Percentiles rank a stretch among this genome's conserved stretches.
These are phyloP conservation scores for Bruguiera parviflora DNA, from an alignment of 345 rosid genomes.

Conservation along the genomic window DNA sequence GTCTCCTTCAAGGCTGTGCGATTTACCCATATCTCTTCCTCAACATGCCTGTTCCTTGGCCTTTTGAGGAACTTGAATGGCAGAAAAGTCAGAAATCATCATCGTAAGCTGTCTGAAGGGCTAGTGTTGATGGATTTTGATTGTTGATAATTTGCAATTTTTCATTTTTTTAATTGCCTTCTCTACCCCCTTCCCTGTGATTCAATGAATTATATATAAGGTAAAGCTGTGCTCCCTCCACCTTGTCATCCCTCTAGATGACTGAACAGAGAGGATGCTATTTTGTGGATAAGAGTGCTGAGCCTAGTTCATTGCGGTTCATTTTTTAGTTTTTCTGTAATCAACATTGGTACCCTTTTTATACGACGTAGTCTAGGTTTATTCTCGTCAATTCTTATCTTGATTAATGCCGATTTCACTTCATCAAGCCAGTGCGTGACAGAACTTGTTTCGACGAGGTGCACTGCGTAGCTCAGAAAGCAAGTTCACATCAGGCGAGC, in stretches of 20 bases:
- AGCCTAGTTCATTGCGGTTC: slow-evolving; percentile 15
- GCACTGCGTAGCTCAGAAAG: no score
- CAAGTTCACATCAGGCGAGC: no score
- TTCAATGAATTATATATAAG: slow-evolving; percentile 42
- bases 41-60: slow-evolving; percentile 57
- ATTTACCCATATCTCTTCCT: slow-evolving; percentile 53
- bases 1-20: slow-evolving; percentile 52
- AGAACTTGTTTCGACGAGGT: no score
- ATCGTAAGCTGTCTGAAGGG: slow-evolving; percentile 54
- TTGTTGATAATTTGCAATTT: slow-evolving; percentile 44
- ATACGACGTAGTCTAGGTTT: not conserved
- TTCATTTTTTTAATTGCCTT: slow-evolving; percentile 20
- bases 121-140: slow-evolving; percentile 96
- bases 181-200: slow-evolving; percentile 10
- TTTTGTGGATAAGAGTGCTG: slow-evolving; percentile 54
- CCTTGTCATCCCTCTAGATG: slow-evolving; percentile 29
- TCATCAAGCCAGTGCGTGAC: not conserved
- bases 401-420: not conserved
- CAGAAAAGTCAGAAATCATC: slow-evolving; percentile 67
- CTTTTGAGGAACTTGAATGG: slow-evolving; percentile 56
- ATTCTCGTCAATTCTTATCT: not conserved
- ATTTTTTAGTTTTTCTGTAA: slow-evolving; percentile 13
- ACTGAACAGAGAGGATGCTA: slow-evolving; percentile 31
- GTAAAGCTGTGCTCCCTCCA: slow-evolving; percentile 37
- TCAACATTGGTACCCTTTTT: not conserved